Conservation (phyloP, 148 eudicot genomes). For the Silene latifolia region DNA sequence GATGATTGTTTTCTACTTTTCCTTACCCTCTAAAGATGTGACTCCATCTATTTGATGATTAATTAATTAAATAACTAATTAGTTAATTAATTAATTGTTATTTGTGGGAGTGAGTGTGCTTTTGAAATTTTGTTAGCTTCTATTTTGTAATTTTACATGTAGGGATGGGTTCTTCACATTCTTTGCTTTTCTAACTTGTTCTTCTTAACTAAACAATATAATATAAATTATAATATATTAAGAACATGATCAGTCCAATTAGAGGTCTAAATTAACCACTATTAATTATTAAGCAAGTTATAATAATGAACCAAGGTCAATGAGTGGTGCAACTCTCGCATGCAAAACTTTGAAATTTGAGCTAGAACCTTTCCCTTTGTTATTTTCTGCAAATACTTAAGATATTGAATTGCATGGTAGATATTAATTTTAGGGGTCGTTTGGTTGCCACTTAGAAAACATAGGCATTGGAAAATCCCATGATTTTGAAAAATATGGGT, state of each 20-base stretch:
- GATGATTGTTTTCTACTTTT: constrained; percentile 39
- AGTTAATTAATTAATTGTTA: constrained; percentile 22
- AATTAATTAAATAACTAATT: neutral
- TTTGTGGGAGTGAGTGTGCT: constrained; percentile 29
- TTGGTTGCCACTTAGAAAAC: no score
- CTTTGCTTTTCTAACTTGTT: neutral
- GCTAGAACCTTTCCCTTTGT: neutral
- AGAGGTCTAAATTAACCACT: neutral
- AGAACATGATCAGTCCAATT: no score
- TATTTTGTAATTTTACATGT: constrained; percentile 31
- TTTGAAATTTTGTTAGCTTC: constrained; percentile 30
- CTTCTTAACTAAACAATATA: neutral
- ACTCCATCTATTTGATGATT: constrained; percentile 26
- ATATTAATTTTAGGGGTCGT: no score
- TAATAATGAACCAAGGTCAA: neutral
- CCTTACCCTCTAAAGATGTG: constrained; percentile 39
- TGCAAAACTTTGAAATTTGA: neutral
- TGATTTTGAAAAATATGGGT: no score
- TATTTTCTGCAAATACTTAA: neutral
- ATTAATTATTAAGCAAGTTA: no score
- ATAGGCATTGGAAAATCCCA: no score
- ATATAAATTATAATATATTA: no score
- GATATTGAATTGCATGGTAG: neutral
- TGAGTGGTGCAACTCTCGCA: neutral
- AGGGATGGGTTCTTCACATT: constrained; percentile 26